Evolutionary conservation across 2,329 filamentous ascomycete species (phyloP).

Genomic region (Elsinoe australis): DNA sequence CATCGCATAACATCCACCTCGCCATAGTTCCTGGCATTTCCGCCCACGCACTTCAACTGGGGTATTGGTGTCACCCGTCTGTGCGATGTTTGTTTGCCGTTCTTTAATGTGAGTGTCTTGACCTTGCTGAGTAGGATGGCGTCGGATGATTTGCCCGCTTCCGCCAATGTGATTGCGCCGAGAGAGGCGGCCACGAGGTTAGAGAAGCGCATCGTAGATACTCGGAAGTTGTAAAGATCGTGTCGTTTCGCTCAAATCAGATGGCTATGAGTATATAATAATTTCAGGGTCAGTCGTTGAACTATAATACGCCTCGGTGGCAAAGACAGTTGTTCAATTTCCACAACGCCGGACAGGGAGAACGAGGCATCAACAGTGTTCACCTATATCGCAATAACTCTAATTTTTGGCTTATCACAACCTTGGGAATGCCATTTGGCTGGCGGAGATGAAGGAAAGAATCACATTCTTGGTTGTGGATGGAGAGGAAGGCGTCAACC

Average conservation of each 20-base stretch:
- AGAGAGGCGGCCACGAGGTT: slow-evolving; percentile 3
- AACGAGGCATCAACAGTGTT: slow-evolving; percentile 13
- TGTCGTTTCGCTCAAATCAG: background rate
- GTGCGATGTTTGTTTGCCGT: slow-evolving; percentile 59
- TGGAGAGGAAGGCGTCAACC: slow-evolving; percentile 56
- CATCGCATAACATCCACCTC: slow-evolving; percentile 75
- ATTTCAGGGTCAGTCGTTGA: background rate
- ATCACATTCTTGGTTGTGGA: slow-evolving; percentile 67
- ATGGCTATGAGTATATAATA: background rate
- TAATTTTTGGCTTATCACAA: too few relatives aligned
- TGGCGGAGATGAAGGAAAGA: slow-evolving; percentile 58
- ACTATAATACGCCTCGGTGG: slow-evolving; percentile 15
- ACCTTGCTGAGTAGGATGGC: slow-evolving; percentile 60
- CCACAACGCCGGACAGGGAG: slow-evolving; percentile 5
- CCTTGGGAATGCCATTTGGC: too few relatives aligned
- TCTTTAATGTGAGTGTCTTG: slow-evolving; percentile 68
- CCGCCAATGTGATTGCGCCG: slow-evolving; percentile 24
- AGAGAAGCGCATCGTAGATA: slow-evolving; percentile 12
- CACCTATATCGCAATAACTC: too few relatives aligned
- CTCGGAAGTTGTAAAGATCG: background rate
- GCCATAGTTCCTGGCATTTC: slow-evolving; percentile 50
- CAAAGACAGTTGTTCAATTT: slow-evolving; percentile 19
- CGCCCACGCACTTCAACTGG: slow-evolving; percentile 64
- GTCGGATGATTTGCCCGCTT: slow-evolving; percentile 32
- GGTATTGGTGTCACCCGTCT: slow-evolving; percentile 70